Evolutionary conservation across 1,139 yeast species (phyloP).

Genomic region (Scheffersomyces stambukii): DNA sequence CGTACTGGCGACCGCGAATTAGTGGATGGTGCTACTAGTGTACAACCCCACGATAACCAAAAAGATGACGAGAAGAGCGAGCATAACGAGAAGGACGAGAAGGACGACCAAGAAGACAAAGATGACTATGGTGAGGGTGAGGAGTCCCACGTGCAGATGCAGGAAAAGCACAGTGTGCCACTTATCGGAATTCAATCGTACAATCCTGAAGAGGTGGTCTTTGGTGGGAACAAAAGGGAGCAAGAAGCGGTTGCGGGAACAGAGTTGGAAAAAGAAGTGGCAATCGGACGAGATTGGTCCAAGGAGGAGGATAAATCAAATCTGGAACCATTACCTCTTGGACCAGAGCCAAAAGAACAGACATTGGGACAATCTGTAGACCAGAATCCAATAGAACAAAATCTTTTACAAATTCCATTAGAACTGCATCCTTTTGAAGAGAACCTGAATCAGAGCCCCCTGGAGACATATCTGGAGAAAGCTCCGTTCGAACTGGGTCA

Average conservation of each 20-base stretch:
- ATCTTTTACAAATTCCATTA: no score
- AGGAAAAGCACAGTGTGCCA: slow-evolving; percentile 7
- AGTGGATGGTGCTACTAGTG: slow-evolving; percentile 5
- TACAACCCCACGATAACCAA: slow-evolving; percentile 3
- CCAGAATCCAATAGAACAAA: no score
- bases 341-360: no score
- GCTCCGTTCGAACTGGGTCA: no score
- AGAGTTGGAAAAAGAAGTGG: not conserved
- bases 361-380: no score
- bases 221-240: slow-evolving; percentile 2
- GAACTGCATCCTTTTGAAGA: no score
- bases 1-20: slow-evolving; percentile 10
- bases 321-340: no score
- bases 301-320: no score
- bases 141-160: slow-evolving; percentile 3
- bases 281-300: no score
- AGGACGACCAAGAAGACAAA: slow-evolving; percentile 4
- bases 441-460: no score
- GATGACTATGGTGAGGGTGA: slow-evolving; percentile 5
- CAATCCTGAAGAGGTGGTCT: slow-evolving; percentile 4
- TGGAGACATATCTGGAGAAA: no score
- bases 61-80: slow-evolving; percentile 1
- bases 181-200: slow-evolving; percentile 13
- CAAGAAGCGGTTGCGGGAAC: slow-evolving; percentile 3
- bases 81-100: slow-evolving; percentile 1